phyloP scores from a whole-genome alignment of 768 basidiomycete genomes.

The Xerocomus brunneocitrinus region DNA sequence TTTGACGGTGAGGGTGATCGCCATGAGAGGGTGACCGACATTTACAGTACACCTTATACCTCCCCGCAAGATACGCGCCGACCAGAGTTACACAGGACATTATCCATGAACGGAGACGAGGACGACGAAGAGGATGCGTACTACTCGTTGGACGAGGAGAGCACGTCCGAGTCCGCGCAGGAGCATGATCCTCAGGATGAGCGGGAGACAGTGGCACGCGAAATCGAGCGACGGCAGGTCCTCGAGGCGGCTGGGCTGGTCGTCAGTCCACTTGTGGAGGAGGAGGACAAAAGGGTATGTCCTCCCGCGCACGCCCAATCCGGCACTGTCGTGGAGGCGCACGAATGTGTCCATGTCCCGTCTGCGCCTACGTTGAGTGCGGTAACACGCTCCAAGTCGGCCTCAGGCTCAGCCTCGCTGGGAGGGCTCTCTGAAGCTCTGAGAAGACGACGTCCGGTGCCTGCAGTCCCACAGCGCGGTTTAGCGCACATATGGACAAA shows the following conservation, averaged over 20 bases:
- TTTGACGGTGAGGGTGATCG: conserved; percentile 4
- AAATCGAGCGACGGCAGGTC: conserved; percentile 72
- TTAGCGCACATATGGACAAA: conserved; percentile 31
- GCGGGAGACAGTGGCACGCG: conserved; percentile 53
- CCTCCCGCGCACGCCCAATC: conserved; percentile 28
- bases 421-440: conserved; percentile 40
- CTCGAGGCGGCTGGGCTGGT: conserved; percentile 87
- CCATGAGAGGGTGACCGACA: conserved; percentile 9
- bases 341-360: neutral
- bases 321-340: neutral
- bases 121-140: conserved; percentile 34
- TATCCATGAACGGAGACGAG: conserved; percentile 21
- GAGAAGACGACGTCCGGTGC: conserved; percentile 27
- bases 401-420: conserved; percentile 13
- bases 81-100: conserved; percentile 9
- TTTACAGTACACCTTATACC: conserved; percentile 23
- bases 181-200: conserved; percentile 25
- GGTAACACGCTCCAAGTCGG: conserved; percentile 5
- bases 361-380: neutral
- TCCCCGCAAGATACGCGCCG: conserved; percentile 16
- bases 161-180: conserved; percentile 4
- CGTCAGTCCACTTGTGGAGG: conserved; percentile 39
- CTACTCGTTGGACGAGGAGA: conserved; percentile 28
- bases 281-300: neutral
- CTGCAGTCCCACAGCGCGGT: conserved; percentile 16